Evolutionary conservation across 2,329 filamentous ascomycete species (phyloP), one percentile per base, ranked within the genome.

Genomic region (Colletotrichum sojae): DNA sequence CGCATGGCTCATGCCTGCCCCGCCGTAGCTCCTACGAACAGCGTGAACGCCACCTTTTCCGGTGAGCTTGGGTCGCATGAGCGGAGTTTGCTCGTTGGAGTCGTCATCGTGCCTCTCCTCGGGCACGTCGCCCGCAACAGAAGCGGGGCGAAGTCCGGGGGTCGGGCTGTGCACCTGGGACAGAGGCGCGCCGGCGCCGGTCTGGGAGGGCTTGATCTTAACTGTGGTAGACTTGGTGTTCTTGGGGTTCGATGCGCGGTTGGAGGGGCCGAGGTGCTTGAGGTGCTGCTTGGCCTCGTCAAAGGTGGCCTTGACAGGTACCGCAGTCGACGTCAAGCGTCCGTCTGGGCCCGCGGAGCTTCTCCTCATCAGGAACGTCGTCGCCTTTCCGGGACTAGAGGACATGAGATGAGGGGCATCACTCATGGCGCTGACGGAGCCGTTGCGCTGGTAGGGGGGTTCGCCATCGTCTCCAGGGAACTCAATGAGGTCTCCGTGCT

Each of bases 231-330:
- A 88, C 18, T 85, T 85, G 1, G 89, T 91, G 65, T 84, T 85
- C 76, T 87, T 89, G 2, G 90, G 90, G 63, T 90, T 89, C 16
- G 87, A 86, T 6, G 90, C 90, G 20, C 87, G 86, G 75, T 92
- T 92, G 1, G 90, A 91, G 0, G 90, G 90, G 0, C 90, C 90
- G 0, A 92, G 86, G 71, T 89, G 86, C 72, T 89, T 90, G 52
- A 92, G 81, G 72, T 91, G 88, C 74, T 89, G 85, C 73, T 84
- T 85, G 81, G 91, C 88, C 59, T 92, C 89, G 59, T 88, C 85
- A 36, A 90, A 81, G 59, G 89, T 91, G 5, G 88, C 86, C 73
- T 89, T 86, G 5, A 91, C 82, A 2, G 89, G 82, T 6, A 91
- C 82, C 0, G 84, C 81, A 1, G 81, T 81, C 46, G 79, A 81